Evolutionary conservation across 225 moss, liverwort and hornwort genomes (phyloP).

Genomic region (Rhytidiadelphus loreus): DNA sequence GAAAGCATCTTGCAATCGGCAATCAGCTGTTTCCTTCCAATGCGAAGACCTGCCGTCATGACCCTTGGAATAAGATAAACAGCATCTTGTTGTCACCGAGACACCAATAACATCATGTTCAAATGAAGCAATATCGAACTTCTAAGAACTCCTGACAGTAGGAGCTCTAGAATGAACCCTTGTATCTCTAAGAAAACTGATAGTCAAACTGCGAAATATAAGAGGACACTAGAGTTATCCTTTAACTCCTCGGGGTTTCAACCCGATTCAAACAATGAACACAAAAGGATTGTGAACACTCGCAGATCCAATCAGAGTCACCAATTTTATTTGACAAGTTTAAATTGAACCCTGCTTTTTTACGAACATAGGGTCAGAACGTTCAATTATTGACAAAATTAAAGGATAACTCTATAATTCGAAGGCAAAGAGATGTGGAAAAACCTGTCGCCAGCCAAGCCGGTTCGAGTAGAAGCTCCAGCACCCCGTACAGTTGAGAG

Average conservation of each 20-base stretch:
- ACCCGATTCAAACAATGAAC: background rate
- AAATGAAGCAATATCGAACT: background rate
- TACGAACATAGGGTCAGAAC: background rate
- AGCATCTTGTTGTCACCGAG: background rate
- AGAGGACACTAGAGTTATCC: background rate
- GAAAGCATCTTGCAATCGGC: slow-evolving; percentile 67
- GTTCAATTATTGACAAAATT: background rate
- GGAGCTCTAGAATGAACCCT: background rate
- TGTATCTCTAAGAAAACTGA: background rate
- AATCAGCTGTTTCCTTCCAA: slow-evolving; percentile 70
- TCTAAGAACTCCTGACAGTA: background rate
- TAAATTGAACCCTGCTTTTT: background rate
- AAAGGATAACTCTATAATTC: background rate
- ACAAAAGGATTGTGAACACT: background rate
- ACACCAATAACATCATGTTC: background rate
- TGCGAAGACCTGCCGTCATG: slow-evolving; percentile 47
- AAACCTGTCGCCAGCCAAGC: slow-evolving; percentile 80
- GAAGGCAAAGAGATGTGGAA: background rate
- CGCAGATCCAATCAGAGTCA: background rate
- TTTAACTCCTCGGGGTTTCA: background rate
- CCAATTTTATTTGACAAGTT: background rate
- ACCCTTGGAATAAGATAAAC: background rate
- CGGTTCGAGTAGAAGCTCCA: slow-evolving; percentile 68
- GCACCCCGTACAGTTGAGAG: slow-evolving; percentile 23
- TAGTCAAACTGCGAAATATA: background rate